A percentile compares a stretch with the other conserved stretches of the same genome.
Conservation (phyloP, 106 monocot genomes). For the Dioscorea dumetorum region DNA sequence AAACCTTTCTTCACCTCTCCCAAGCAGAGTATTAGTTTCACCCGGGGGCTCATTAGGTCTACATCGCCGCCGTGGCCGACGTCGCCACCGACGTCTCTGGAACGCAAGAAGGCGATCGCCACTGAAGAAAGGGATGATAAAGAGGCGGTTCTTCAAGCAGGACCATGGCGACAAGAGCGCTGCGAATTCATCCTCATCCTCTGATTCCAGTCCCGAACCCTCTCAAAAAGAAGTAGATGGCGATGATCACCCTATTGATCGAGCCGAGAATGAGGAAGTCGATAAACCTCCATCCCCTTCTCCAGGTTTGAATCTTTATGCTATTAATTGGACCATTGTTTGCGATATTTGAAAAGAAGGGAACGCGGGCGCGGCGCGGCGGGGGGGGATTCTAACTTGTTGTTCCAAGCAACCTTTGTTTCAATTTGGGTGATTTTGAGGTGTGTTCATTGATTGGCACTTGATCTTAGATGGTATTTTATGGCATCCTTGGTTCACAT, state of each 20-base stretch:
- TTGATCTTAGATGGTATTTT: too few relatives aligned
- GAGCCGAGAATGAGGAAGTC: constrained; percentile 9
- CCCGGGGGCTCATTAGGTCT: too few relatives aligned
- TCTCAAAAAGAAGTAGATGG: constrained; percentile 2
- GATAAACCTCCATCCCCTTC: not conserved
- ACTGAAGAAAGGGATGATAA: constrained; percentile 22
- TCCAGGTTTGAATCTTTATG: not conserved
- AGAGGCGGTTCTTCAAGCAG: constrained; percentile 35
- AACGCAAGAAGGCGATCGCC: too few relatives aligned
- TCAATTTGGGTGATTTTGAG: not conserved
- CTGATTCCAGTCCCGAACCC: not conserved
- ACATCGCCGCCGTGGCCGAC: too few relatives aligned
- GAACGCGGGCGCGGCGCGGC: too few relatives aligned
- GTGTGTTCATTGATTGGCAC: too few relatives aligned
- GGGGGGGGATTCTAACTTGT: not conserved
- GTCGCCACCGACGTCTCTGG: too few relatives aligned
- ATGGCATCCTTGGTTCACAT: too few relatives aligned
- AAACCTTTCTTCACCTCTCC: too few relatives aligned
- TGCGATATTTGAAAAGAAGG: not conserved
- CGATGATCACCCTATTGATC: not conserved
- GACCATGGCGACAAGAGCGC: constrained; percentile 19
- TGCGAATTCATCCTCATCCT: constrained; percentile 19
- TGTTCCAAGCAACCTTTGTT: not conserved
- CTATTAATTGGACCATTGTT: not conserved
- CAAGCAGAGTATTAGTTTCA: too few relatives aligned